Base-by-base conservation (phyloP, 768 basidiomycete species). In the Tephrocybe sp. region DNA sequence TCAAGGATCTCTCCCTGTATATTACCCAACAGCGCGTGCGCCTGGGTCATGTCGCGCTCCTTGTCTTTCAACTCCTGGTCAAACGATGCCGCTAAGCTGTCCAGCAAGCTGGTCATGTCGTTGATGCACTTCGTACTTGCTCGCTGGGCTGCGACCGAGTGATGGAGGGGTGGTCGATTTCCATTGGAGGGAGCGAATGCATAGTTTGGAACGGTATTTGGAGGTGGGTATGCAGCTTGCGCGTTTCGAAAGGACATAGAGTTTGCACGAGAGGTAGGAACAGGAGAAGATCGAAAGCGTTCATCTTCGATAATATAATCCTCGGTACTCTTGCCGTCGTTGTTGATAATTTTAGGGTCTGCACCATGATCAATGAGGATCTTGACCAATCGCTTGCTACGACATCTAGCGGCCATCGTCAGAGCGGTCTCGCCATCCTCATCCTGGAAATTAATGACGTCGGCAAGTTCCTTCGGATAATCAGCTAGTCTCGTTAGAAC, bases 251-350 rank as follows among this genome's bases (percentile, higher is more conserved):
- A 88, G 9, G 86, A 84, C 84, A 89, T 86, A 16, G 78, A 69
- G 21, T 76, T 64, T 18, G 75, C 69, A 41, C 88, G 80, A 8
- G 89, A 84, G 11, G 83, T 78, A 6, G 91, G 85, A 0, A 83
- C 79, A 2, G 94, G 94, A 6, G 93, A 95, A 1, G 91, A 89
- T 31, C 95, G 80, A 71, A 97, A 97, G 41, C 94, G 83, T 66
- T 98, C 97, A 64, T 99, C 97, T 66, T 99, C 97, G 29, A 99
- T 78, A 55, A 99, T 98, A 62, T 98, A 99, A 64, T 98, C 97
- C 69, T 99, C 95, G 2, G 97, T 90, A 52, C 86, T 94, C 72
- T 98, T 98, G 41, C 92, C 91, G 59, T 99, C 97, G 49, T 86
- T 79, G 63, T 99, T 99, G 53, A 83, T 77, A 54, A 98, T 82